These are phyloP conservation scores for Pseudonitzschia delicatissima DNA, from an alignment of 108 stramenopile species.

Conservation along the genomic window DNA sequence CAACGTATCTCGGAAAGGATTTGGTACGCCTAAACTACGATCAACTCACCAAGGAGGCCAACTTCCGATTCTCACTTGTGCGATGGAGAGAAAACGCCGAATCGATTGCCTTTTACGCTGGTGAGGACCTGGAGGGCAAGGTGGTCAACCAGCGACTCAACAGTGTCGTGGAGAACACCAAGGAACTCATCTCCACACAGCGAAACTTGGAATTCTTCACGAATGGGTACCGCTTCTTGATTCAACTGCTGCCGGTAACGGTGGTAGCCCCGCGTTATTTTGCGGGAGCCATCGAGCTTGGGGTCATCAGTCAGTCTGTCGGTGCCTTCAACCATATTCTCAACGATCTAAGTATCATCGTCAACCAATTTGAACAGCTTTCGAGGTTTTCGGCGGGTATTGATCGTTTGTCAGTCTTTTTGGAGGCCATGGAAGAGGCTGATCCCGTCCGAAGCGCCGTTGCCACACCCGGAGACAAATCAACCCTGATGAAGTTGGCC, in stretches of 20 bases:
- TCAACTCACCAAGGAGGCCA: conserved; percentile 81
- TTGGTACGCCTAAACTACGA: conserved; percentile 83
- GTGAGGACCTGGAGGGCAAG: conserved; percentile 81
- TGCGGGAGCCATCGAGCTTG: conserved; percentile 84
- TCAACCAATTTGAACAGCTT: conserved; percentile 93
- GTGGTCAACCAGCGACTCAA: conserved; percentile 60
- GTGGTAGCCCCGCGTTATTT: conserved; percentile 94
- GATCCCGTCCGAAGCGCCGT: conserved; percentile 35
- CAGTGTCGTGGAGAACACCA: conserved; percentile 68
- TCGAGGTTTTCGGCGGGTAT: conserved; percentile 88
- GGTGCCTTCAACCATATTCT: conserved; percentile 90
- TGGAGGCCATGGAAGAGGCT: conserved; percentile 66
- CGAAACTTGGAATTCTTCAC: conserved; percentile 94
- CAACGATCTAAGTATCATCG: conserved; percentile 79
- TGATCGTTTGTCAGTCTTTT: conserved; percentile 81
- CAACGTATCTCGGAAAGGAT: conserved; percentile 58
- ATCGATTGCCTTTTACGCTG: conserved; percentile 94
- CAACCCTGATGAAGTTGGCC: conserved; percentile 14
- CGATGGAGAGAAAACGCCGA: conserved; percentile 94
- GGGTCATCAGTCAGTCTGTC: conserved; percentile 83
- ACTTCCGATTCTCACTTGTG: conserved; percentile 88
- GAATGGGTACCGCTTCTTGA: conserved; percentile 80
- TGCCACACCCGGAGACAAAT: conserved; percentile 18
- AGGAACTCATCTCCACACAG: conserved; percentile 71
- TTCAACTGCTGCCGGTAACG: conserved; percentile 88